phyloP scores from a whole-genome alignment of 169 alveolate genomes.

The Amoebophrya sp. region DNA sequence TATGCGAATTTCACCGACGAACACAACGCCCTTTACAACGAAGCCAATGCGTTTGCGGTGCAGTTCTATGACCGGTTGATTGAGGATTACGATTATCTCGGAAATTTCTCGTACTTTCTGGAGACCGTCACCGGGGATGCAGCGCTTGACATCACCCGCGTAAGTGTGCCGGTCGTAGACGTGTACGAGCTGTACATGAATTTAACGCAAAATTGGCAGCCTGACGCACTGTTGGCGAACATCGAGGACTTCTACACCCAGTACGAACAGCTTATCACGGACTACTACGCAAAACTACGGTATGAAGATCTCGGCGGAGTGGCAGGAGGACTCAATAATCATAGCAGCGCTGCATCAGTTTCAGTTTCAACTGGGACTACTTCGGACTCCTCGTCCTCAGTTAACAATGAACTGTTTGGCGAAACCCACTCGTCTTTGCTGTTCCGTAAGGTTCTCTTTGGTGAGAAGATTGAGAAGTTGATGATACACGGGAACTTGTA shows the following conservation, averaged over 20 bases:
- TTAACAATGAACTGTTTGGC: too few relatives aligned
- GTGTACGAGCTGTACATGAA: background rate
- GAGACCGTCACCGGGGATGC: background rate
- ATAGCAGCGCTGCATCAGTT: too few relatives aligned
- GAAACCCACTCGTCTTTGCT: too few relatives aligned
- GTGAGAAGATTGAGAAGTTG: background rate
- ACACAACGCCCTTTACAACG: background rate
- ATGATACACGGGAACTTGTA: background rate
- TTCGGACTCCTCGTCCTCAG: too few relatives aligned
- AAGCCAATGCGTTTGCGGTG: background rate
- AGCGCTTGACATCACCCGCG: background rate
- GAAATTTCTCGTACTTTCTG: background rate
- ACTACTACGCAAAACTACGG: too few relatives aligned
- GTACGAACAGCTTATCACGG: too few relatives aligned
- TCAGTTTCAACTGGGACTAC: too few relatives aligned
- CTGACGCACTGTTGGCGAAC: background rate
- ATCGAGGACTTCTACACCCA: slow-evolving; percentile 19
- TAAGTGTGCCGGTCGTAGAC: background rate
- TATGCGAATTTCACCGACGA: background rate
- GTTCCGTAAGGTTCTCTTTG: background rate
- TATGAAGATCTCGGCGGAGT: too few relatives aligned
- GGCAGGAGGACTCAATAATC: too few relatives aligned
- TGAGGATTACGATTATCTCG: background rate
- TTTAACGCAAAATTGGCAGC: background rate
- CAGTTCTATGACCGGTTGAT: background rate